Conservation (phyloP, 352 stramenopile genomes). For the Globisporangium cederbergense region DNA sequence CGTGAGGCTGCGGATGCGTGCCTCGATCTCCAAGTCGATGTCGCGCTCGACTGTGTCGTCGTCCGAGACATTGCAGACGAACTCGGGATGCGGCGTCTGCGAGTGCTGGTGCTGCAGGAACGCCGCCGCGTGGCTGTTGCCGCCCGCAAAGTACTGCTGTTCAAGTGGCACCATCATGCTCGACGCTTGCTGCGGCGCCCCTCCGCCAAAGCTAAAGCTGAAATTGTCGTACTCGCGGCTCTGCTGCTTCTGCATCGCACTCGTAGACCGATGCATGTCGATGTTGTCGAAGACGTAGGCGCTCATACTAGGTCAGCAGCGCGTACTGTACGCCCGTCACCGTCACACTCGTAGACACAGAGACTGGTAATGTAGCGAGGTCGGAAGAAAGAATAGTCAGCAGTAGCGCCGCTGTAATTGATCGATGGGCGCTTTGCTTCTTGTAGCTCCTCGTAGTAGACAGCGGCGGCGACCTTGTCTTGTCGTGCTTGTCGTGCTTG, state of each 20-base stretch:
- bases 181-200: not conserved
- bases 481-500: not conserved
- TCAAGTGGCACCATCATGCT: slow-evolving; percentile 13
- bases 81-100: slow-evolving; percentile 21
- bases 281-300: slow-evolving; percentile 21
- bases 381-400: slow-evolving; percentile 20
- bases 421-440: not conserved
- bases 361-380: not conserved
- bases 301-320: slow-evolving; percentile 7
- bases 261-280: not conserved
- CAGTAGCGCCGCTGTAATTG: not conserved
- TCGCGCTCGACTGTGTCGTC: slow-evolving; percentile 65
- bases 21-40: slow-evolving; percentile 73
- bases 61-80: slow-evolving; percentile 52
- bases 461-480: not conserved
- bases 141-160: slow-evolving; percentile 9
- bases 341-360: not conserved
- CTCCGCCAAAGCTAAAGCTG: not conserved
- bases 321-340: not conserved
- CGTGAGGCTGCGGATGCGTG: slow-evolving; percentile 34
- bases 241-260: slow-evolving; percentile 5
- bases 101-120: slow-evolving; percentile 7
- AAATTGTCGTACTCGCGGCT: slow-evolving; percentile 1
- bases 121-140: not conserved
- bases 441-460: not conserved